Percentiles rank a stretch among this genome's conserved stretches.
phyloP scores from a whole-genome alignment of 2,329 filamentous ascomycete species.

The Aureobasidium vineae region DNA sequence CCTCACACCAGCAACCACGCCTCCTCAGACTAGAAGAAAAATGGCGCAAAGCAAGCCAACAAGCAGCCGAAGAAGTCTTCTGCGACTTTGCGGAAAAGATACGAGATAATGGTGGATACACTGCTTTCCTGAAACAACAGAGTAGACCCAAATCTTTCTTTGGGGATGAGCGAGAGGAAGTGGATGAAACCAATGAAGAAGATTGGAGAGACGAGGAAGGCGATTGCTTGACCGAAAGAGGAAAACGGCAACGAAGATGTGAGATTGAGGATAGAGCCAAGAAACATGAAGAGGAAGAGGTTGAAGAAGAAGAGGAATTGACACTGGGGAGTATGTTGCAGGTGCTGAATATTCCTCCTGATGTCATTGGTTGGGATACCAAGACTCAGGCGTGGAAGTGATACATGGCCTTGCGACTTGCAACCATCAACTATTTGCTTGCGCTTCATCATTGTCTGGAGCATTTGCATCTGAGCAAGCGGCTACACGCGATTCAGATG shows the following conservation, averaged over 20 bases:
- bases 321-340: conserved; percentile 69
- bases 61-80: conserved; percentile 68
- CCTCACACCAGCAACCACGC: conserved; percentile 42
- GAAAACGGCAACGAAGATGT: conserved; percentile 51
- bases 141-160: conserved; percentile 37
- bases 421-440: background rate
- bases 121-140: conserved; percentile 51
- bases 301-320: conserved; percentile 55
- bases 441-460: background rate
- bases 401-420: background rate
- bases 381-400: conserved; percentile 55
- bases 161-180: conserved; percentile 28
- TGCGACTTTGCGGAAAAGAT: conserved; percentile 59
- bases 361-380: conserved; percentile 63
- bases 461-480: background rate
- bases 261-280: conserved; percentile 40
- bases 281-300: conserved; percentile 40
- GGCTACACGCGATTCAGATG: too few relatives aligned
- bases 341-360: conserved; percentile 61
- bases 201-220: conserved; percentile 39
- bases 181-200: conserved; percentile 32
- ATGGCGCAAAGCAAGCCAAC: conserved; percentile 61
- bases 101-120: conserved; percentile 60
- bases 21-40: conserved; percentile 50
- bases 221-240: conserved; percentile 46